phyloP scores from a whole-genome alignment of 441 rosid species.

The Viola pubescens region DNA sequence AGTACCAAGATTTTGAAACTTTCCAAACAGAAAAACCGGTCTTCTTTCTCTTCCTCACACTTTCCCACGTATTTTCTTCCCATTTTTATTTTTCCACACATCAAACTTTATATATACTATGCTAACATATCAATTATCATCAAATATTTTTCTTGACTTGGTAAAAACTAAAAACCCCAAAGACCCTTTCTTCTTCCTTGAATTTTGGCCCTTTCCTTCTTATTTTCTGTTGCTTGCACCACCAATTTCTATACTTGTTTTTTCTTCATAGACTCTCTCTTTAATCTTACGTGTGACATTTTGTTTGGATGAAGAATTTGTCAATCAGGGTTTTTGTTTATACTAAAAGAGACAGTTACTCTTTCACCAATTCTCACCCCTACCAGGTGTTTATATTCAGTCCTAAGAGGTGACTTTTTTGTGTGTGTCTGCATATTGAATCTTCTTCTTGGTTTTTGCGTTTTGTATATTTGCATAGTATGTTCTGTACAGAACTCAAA shows the following conservation, averaged over 20 bases:
- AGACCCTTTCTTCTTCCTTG: background rate
- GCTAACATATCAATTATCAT: background rate
- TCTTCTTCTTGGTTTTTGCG: too few species aligned
- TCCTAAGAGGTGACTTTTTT: too few species aligned
- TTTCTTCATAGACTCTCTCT: background rate
- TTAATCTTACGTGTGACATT: background rate
- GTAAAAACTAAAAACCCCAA: conserved; percentile 4
- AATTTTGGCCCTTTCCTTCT: background rate
- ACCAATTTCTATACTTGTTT: background rate
- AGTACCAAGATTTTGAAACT: conserved; percentile 11
- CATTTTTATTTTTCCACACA: background rate
- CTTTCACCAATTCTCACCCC: too few species aligned
- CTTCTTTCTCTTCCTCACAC: conserved; percentile 1
- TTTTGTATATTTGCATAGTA: too few species aligned
- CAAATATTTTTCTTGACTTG: background rate
- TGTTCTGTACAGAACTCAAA: too few species aligned
- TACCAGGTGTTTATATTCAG: too few species aligned
- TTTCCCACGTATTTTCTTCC: background rate
- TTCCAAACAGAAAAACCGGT: conserved; percentile 35
- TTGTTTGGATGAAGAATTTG: conserved; percentile 19
- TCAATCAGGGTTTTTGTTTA: conserved; percentile 2
- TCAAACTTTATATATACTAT: background rate
- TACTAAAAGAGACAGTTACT: background rate
- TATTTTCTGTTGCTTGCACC: background rate
- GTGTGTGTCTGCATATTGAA: too few species aligned